Conservation (phyloP, 2,329 filamentous ascomycete genomes). For the Hypoxylon sp. region DNA sequence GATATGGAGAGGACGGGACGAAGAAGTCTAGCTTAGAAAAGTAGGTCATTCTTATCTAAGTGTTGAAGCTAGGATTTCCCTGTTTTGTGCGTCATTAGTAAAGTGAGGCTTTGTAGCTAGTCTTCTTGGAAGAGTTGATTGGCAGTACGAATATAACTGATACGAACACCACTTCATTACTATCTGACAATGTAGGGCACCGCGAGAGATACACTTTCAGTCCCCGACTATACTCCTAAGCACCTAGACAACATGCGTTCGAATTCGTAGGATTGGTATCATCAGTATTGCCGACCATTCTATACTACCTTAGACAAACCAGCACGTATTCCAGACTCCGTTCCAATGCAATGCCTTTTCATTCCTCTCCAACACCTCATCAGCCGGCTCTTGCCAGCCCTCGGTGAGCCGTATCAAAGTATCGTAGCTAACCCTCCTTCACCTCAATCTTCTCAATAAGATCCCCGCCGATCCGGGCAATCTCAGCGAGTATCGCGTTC, state of each 20-base stretch:
- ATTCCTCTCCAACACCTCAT: neutral
- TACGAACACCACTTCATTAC: too few relatives aligned
- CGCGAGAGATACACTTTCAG: neutral
- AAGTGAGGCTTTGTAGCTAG: too few relatives aligned
- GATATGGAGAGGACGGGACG: too few relatives aligned
- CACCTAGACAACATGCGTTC: neutral
- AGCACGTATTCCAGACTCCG: neutral
- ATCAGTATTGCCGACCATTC: neutral
- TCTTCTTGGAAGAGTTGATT: too few relatives aligned
- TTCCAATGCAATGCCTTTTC: neutral
- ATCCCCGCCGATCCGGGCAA: constrained; percentile 75
- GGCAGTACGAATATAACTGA: too few relatives aligned
- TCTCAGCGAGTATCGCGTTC: constrained; percentile 77
- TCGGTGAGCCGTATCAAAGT: too few relatives aligned
- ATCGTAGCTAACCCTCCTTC: constrained; percentile 40
- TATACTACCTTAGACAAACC: neutral
- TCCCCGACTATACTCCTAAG: neutral
- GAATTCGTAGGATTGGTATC: neutral
- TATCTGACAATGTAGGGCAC: too few relatives aligned
- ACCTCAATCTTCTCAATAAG: constrained; percentile 77
- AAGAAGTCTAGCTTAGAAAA: too few relatives aligned
- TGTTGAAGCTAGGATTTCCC: too few relatives aligned
- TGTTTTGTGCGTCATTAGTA: too few relatives aligned
- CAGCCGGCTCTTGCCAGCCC: neutral
- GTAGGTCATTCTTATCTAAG: too few relatives aligned